Base-by-base conservation (phyloP, 306 rosid genomes). In the Quillaja saponaria region DNA sequence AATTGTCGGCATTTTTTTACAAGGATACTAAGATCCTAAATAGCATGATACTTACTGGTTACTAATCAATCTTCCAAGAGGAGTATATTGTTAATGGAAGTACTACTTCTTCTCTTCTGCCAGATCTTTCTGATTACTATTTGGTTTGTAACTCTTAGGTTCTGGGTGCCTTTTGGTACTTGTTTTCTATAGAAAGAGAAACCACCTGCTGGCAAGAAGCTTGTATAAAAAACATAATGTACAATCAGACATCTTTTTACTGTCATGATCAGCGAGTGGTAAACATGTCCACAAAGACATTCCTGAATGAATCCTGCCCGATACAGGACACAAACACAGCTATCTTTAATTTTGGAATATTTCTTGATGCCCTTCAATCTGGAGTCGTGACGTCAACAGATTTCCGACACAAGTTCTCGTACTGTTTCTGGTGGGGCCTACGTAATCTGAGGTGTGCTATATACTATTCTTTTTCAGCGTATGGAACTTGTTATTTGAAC, bases 361-460 rank as follows among this genome's bases (percentile, higher is more conserved):
- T 82, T 65, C 86, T 80, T 53, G 91, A 86, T 54, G 97, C 95
- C 55, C 97, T 91, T 84, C 76, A 86, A 71, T 84, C 97, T 69
- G 85, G 87, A 62, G 87, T 91, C 66, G 96, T 88, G 66, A 84
- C 73, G 49, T 88, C 92, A 34, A 76, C 58, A 13, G 90, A 84
- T 72, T 91, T 91, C 68, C 92, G 88, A 14, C 79, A 79, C 52
- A 91, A 88, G 76, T 79, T 91, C 49, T 84, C 86, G 31, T 89
- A 89, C 86, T 89, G 95, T 72, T 89, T 89, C 63, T 89, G 96
- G 96, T 89, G 96, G 96, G 97, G 97, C 68, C 80, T 91, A 41
- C 71, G 83, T 54, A 91, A 86, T 77, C 82, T 91, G 73, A 91
- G 97, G 97, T 91, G 67, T 55, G 81, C 5, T 54, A 6, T 41